These are phyloP conservation scores for Chlamydomonas reinhardtii DNA, from an alignment of 163 green algal genomes.

Conservation along the genomic window DNA sequence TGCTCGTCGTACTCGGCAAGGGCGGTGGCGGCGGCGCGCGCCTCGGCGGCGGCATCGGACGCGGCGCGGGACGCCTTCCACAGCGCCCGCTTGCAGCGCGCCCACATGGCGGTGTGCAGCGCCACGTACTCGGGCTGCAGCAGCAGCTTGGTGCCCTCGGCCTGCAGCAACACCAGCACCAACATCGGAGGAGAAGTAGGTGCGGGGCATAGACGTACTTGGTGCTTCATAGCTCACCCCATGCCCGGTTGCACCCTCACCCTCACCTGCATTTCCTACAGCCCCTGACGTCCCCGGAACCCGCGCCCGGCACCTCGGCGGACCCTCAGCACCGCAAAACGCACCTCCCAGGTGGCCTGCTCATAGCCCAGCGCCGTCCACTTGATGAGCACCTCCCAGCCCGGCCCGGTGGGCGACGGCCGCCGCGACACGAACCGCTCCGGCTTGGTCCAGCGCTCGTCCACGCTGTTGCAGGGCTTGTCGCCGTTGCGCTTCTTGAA, in stretches of 20 bases:
- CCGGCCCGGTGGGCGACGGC: constrained; percentile 73
- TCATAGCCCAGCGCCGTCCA: constrained; percentile 86
- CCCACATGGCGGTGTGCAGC: constrained; percentile 83
- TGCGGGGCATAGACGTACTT: too few species aligned
- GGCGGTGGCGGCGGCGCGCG: constrained; percentile 15
- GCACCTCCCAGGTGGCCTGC: constrained; percentile 85
- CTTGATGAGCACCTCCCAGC: constrained; percentile 93
- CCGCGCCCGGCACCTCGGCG: too few species aligned
- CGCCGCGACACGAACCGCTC: constrained; percentile 84
- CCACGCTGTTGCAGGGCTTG: constrained; percentile 68
- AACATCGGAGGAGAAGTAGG: too few species aligned
- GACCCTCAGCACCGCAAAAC: too few species aligned
- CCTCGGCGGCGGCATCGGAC: constrained; percentile 27
- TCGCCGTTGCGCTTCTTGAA: constrained; percentile 84
- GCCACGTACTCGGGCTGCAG: constrained; percentile 66
- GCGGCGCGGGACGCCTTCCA: constrained; percentile 39
- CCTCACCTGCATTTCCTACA: too few species aligned
- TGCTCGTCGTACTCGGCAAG: constrained; percentile 4
- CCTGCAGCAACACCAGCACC: constrained; percentile 43
- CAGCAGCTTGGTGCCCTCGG: constrained; percentile 73
- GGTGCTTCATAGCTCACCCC: too few species aligned
- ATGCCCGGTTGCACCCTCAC: too few species aligned
- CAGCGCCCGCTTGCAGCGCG: constrained; percentile 72
- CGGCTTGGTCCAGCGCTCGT: constrained; percentile 74
- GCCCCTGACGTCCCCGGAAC: too few species aligned